Evolutionary conservation across 306 rosid species (phyloP), one percentile per base, ranked within the genome.

Genomic region (Castanea mollissima): DNA sequence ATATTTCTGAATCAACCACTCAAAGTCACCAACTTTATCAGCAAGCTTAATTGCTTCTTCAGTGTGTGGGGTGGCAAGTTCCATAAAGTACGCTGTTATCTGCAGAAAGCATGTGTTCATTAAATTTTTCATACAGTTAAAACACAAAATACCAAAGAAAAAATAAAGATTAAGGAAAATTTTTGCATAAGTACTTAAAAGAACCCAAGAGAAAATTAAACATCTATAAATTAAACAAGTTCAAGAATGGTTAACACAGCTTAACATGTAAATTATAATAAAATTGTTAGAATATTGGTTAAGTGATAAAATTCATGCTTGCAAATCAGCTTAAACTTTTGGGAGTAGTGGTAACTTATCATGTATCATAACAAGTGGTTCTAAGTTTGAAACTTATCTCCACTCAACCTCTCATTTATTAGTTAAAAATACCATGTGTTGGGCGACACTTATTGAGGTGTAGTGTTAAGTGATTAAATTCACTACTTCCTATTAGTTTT

Each of bases 1-100:
- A 78, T 87, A 89, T 84, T 95, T 95, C 89, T 93, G 92, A 85
- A 95, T 92, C 77, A 95, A 80, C 99, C 99, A 89, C 83, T 95
- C 99, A 82, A 95, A 93, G 71, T 91, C 99, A 69, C 99, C 99
- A 78, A 95, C 99, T 86, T 91, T 95, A 83, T 95, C 99, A 79
- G 91, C 99, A 80, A 95, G 98, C 84, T 93, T 85, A 74, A 91
- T 88, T 71, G 97, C 99, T 87, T 95, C 98, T 72, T 93, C 99
- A 41, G 94, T 74, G 82, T 74, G 87, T 21, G 98, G 98, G 78
- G 98, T 84, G 27, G 99, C 97, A 80, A 95, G 94, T 79, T 89
- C 98, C 99, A 95, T 95, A 71, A 95, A 95, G 90, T 95, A 95
- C 55, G 65, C 92, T 75, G 86, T 92, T 73, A 95, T 93, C 99